Evolutionary conservation across 306 rosid species (phyloP), one percentile per base, ranked within the genome.

Genomic region (Medicago ruthenica): DNA sequence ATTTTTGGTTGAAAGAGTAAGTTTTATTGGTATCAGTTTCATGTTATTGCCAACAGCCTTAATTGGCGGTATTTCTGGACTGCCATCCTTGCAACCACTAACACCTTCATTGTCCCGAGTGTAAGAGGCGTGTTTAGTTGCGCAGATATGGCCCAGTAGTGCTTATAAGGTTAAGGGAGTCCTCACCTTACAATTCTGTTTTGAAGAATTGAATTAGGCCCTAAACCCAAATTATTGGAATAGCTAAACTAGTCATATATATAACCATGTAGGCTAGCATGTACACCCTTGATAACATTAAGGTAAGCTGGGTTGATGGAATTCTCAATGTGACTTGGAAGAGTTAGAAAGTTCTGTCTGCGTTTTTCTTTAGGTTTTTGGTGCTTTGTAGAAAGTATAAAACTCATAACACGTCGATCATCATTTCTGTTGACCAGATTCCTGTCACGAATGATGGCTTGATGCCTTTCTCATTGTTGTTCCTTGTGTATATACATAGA

Each of bases 301-400:
- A 44, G 63, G 24, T 55, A 63, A 70, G 31, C 27, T 18, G 5
- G 44, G 45, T 13, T 60, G 22, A 17, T 21, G 63, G 36, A n/a
- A 61, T 31, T 60, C 57, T 70, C 67, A 20, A 59, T 22, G 24
- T 13, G 53, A 20, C 67, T 72, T 21, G n/a, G 21, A 54, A 16
- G 57, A 55, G 50, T 57, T 72, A 21, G 67, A 57, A 39, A 55
- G 15, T 57, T 6, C 55, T n/a, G 21, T n/a, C 67, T 5, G 36
- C 21, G 8, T 31, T 61, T 14, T 27, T 27, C 27, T 27, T 27
- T 27, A 27, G 31, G 31, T 27, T 27, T 27, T 27, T 27, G 4
- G 1, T 27, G 31, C 31, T 27, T 27, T 27, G 31, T 27, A 3
- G 31, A 3, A 27, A 27, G 31, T 27, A 27, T 27, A 27, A 27